A percentile compares a stretch with the other conserved stretches of the same genome.
phyloP scores from a whole-genome alignment of 495 filamentous ascomycete species.

The Talaromyces proteolyticus region DNA sequence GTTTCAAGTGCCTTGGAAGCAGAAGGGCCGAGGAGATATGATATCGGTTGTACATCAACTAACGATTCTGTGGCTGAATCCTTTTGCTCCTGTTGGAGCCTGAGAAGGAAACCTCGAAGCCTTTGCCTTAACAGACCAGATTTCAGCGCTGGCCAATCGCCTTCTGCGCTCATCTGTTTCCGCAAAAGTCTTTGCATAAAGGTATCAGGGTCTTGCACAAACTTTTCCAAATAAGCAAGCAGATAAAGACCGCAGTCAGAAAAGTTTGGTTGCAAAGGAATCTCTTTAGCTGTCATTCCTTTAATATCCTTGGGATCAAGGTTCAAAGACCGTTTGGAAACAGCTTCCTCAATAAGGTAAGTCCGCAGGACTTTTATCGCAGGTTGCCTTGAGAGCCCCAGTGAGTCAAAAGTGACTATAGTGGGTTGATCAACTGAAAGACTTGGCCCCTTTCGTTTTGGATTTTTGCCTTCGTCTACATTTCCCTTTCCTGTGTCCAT shows the following conservation, averaged over 20 bases:
- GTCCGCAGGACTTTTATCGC: slow-evolving; percentile 64
- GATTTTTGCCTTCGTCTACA: not conserved
- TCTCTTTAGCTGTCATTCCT: slow-evolving; percentile 61
- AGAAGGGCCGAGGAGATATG: slow-evolving; percentile 25
- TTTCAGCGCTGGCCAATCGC: slow-evolving; percentile 50
- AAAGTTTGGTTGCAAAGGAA: slow-evolving; percentile 77
- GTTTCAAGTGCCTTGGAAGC: not conserved
- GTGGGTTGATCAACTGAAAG: slow-evolving; percentile 36
- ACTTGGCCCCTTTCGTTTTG: not conserved
- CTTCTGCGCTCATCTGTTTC: slow-evolving; percentile 34
- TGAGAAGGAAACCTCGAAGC: slow-evolving; percentile 47
- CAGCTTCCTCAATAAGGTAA: slow-evolving; percentile 70
- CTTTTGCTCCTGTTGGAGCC: slow-evolving; percentile 41
- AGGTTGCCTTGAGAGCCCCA: slow-evolving; percentile 53
- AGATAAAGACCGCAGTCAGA: slow-evolving; percentile 88
- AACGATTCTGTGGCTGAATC: slow-evolving; percentile 11
- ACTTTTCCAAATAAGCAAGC: slow-evolving; percentile 75
- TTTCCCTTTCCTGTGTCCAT: not conserved
- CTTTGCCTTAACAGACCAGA: slow-evolving; percentile 45
- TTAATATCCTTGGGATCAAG: slow-evolving; percentile 44
- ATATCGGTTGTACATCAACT: slow-evolving; percentile 27
- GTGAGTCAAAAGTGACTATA: slow-evolving; percentile 88
- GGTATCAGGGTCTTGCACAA: slow-evolving; percentile 59
- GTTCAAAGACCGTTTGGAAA: slow-evolving; percentile 58
- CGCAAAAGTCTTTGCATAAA: slow-evolving; percentile 55